A percentile compares a stretch with the other conserved stretches of the same genome.
Evolutionary conservation across 108 stramenopile genomes (phyloP).

Genomic region (Chaetoceros muelleri): DNA sequence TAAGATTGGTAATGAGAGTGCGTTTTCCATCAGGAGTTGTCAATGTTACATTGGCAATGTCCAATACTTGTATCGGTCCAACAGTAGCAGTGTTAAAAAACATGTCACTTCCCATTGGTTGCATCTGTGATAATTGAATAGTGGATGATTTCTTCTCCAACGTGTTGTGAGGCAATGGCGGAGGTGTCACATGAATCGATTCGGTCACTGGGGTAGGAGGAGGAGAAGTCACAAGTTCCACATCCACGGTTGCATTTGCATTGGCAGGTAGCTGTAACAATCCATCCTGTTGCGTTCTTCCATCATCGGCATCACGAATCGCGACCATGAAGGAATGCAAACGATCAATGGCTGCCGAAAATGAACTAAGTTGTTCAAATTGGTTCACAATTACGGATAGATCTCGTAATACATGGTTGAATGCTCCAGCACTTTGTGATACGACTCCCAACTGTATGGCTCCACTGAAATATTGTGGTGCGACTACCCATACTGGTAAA

Average conservation of each 20-base stretch:
- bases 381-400: constrained; percentile 82
- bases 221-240: neutral
- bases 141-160: neutral
- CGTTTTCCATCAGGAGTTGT: constrained; percentile 73
- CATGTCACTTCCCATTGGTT: neutral
- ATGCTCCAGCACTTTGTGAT: constrained; percentile 52
- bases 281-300: constrained; percentile 21
- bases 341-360: constrained; percentile 87
- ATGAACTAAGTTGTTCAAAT: constrained; percentile 81
- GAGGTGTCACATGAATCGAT: too few species aligned
- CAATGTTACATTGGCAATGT: constrained; percentile 42
- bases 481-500: constrained; percentile 88
- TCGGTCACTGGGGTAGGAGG: neutral
- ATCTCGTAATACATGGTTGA: constrained; percentile 65
- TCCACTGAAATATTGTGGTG: constrained; percentile 87
- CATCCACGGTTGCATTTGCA: constrained; percentile 3
- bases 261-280: constrained; percentile 17
- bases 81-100: too few species aligned
- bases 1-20: constrained; percentile 43
- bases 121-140: neutral
- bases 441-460: constrained; percentile 87
- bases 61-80: constrained; percentile 15
- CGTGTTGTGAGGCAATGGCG: too few species aligned
- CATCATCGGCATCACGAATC: constrained; percentile 53
- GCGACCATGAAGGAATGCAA: constrained; percentile 64